These are phyloP conservation scores for Hymenoscyphus albidus DNA, from an alignment of 2,329 filamentous ascomycete genomes.

Conservation along the genomic window DNA sequence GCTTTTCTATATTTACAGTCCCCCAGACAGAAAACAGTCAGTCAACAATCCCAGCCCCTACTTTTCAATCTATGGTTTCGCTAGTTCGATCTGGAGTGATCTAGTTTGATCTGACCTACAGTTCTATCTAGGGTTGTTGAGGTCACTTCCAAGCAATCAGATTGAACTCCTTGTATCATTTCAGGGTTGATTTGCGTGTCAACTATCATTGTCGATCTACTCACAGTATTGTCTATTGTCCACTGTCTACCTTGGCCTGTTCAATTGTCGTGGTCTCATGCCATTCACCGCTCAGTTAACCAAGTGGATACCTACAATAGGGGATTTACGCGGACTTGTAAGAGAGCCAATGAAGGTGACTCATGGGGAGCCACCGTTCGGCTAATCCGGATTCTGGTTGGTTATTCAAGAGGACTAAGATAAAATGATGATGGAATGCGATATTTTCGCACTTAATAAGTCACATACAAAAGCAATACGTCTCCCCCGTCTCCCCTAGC, in stretches of 20 bases:
- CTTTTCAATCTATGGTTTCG: too few relatives aligned
- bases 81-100: too few relatives aligned
- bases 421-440: background rate
- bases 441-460: background rate
- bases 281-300: background rate
- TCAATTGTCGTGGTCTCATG: background rate
- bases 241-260: background rate
- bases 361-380: background rate
- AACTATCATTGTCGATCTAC: background rate
- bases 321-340: background rate
- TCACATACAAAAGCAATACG: background rate
- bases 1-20: too few relatives aligned
- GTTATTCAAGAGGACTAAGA: background rate
- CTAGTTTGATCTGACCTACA: too few relatives aligned
- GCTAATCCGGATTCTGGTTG: background rate
- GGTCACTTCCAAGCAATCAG: too few relatives aligned
- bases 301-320: conserved; percentile 1
- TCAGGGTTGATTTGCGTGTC: too few relatives aligned
- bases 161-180: too few relatives aligned
- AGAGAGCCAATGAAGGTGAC: background rate
- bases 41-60: too few relatives aligned
- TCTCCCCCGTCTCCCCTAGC: background rate
- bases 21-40: too few relatives aligned
- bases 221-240: background rate
- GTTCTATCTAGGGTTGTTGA: too few relatives aligned